Percentiles rank a stretch among this genome's conserved stretches.
Conservation (phyloP, 148 eudicot genomes). For the Vaccinium vitisidaea region DNA sequence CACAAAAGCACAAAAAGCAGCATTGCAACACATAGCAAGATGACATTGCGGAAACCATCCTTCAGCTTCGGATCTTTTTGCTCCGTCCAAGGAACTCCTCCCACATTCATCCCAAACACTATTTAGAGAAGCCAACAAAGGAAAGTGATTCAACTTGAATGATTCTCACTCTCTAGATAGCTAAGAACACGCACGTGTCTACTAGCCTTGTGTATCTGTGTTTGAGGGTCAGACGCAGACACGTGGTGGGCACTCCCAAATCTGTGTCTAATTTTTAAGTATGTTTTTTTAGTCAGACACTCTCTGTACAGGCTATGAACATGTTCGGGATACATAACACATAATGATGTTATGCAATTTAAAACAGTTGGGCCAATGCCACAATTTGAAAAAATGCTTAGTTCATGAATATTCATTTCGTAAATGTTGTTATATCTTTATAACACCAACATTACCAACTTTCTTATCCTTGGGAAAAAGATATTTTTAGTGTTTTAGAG, state of each 20-base stretch:
- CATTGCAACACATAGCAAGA: conserved; percentile 56
- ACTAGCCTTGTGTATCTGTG: not conserved
- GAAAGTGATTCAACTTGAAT: not conserved
- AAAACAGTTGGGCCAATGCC: not conserved
- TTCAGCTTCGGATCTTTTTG: conserved; percentile 58
- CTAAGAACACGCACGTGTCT: not conserved
- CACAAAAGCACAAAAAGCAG: conserved; percentile 65
- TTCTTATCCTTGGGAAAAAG: not conserved
- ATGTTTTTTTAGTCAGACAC: not conserved
- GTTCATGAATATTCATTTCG: not conserved
- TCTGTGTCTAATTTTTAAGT: not conserved
- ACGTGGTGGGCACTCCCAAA: not conserved
- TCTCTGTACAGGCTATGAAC: not conserved
- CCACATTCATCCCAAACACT: conserved; percentile 99
- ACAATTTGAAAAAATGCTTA: not conserved
- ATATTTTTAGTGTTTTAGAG: not conserved
- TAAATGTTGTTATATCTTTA: not conserved
- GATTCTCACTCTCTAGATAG: not conserved
- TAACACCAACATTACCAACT: not conserved
- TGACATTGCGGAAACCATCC: conserved; percentile 80
- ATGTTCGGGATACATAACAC: not conserved
- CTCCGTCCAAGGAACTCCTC: conserved; percentile 95
- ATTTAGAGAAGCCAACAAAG: conserved; percentile 17
- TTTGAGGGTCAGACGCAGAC: not conserved
- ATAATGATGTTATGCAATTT: not conserved